A percentile compares a stretch with the other conserved stretches of the same genome.
Conservation (phyloP, 495 filamentous ascomycete genomes). For the Talaromyces liani region DNA sequence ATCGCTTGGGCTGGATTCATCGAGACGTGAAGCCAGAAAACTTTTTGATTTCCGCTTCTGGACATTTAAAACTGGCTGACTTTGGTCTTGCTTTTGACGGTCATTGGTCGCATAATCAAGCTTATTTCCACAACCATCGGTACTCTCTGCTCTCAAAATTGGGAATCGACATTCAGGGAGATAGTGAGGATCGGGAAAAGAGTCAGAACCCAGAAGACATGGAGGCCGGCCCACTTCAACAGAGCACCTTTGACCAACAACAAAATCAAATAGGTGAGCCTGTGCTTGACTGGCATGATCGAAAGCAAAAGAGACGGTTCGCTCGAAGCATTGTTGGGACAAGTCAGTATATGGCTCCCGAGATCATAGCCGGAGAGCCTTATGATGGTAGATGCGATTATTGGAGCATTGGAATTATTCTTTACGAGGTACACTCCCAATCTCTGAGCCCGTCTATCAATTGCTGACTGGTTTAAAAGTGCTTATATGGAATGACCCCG, state of each 20-base stretch:
- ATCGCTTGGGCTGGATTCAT: constrained; percentile 82
- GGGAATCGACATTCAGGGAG: constrained; percentile 67
- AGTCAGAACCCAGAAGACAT: constrained; percentile 18
- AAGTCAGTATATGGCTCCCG: constrained; percentile 96
- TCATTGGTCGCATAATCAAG: constrained; percentile 85
- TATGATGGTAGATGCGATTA: constrained; percentile 94
- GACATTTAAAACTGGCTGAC: constrained; percentile 91
- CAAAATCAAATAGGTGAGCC: constrained; percentile 41
- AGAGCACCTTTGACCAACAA: constrained; percentile 47
- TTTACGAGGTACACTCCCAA: constrained; percentile 60
- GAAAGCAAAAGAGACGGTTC: constrained; percentile 60
- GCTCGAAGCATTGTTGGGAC: constrained; percentile 89
- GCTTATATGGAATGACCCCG: constrained; percentile 83
- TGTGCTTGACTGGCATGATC: constrained; percentile 72
- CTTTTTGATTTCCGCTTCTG: constrained; percentile 79
- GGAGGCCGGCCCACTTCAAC: constrained; percentile 37
- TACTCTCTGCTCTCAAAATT: constrained; percentile 68
- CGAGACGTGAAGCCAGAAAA: constrained; percentile 97
- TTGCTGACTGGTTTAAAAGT: constrained; percentile 34
- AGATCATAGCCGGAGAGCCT: constrained; percentile 71
- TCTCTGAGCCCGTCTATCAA: neutral
- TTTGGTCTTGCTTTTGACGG: constrained; percentile 94
- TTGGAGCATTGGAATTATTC: constrained; percentile 92
- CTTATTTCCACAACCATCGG: constrained; percentile 75
- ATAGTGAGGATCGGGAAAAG: constrained; percentile 56